Conservation (phyloP, 768 basidiomycete species). For the Dioszegia hungarica region DNA sequence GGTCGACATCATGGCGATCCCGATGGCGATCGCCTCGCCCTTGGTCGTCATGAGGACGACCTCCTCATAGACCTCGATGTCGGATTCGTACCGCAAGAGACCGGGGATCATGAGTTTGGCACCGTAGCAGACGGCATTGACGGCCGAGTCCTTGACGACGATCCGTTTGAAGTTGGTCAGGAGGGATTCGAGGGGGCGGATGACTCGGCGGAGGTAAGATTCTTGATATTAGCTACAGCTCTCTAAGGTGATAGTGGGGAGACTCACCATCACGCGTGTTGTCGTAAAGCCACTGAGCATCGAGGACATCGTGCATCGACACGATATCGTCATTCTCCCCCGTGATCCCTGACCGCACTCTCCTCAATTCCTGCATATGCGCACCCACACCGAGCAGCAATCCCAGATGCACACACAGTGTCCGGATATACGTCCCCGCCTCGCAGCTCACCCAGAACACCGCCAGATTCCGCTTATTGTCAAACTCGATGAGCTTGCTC, state of each 20-base stretch:
- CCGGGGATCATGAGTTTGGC: slow-evolving; percentile 99
- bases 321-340: slow-evolving; percentile 97
- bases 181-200: slow-evolving; percentile 88
- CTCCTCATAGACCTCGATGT: slow-evolving; percentile 91
- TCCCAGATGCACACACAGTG: slow-evolving; percentile 94
- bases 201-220: slow-evolving; percentile 89
- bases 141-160: slow-evolving; percentile 97
- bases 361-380: slow-evolving; percentile 98
- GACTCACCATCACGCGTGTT: slow-evolving; percentile 85
- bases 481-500: slow-evolving; percentile 91
- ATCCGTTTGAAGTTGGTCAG: slow-evolving; percentile 96
- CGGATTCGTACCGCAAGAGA: slow-evolving; percentile 85
- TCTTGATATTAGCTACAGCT: slow-evolving; percentile 56
- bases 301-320: slow-evolving; percentile 98
- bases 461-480: slow-evolving; percentile 90
- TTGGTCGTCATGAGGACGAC: slow-evolving; percentile 98
- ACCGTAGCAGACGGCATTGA: slow-evolving; percentile 98
- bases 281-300: slow-evolving; percentile 97
- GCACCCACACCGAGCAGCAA: slow-evolving; percentile 91
- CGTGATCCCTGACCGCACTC: slow-evolving; percentile 92
- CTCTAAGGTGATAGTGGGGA: not conserved
- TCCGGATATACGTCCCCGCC: slow-evolving; percentile 77
- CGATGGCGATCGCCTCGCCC: slow-evolving; percentile 92
- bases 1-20: slow-evolving; percentile 95
- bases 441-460: slow-evolving; percentile 99